Base-by-base conservation (phyloP, 2,329 filamentous ascomycete species). In the Colletotrichum sp. region DNA sequence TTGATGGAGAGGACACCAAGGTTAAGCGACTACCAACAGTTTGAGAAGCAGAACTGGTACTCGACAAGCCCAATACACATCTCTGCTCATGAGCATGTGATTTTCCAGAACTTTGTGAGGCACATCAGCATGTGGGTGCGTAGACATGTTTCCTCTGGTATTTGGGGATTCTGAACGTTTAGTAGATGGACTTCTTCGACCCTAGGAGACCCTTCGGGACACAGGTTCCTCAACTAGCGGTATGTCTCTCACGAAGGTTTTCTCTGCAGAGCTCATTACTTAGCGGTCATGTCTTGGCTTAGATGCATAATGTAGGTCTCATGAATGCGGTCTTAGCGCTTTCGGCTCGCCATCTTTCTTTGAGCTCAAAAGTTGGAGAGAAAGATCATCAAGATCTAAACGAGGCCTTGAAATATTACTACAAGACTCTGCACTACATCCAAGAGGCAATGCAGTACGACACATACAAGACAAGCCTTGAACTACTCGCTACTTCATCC, bases 351-450 rank as follows among this genome's bases (percentile, higher is more conserved):
- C 80, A 80, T 68, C 74, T 79, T 16, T 79, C 76, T 16, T 62
- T 78, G 27, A 60, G 39, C 16, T 36, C 52, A 5, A 9, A 27
- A 0, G 2, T 27, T 5, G 66, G 43, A 8, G 66, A 25, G 1
- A 48, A 34, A 9, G 76, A 75, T 3, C 81, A 79, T 7, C 81
- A 81, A 3, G 78, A 87, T 55, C 69, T 75, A 32, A 77, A 80
- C 22, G 75, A 78, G 27, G 78, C 78, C 52, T 74, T 81, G 13
- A 88, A 88, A 73, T 93, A 92, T 75, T 93, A 93, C 79, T 90
- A 91, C 78, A 90, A 93, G 79, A 92, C 91, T 0, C 83, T 93
- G 0, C 89, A 91, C 65, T 93, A 93, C 75, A 84, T 93, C 0
- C 90, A 91, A 66, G 88, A 89, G 43, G 91, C 91, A 1, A 88